phyloP scores from a whole-genome alignment of 129 eudicot genomes.

The Flaveria sonorensis region DNA sequence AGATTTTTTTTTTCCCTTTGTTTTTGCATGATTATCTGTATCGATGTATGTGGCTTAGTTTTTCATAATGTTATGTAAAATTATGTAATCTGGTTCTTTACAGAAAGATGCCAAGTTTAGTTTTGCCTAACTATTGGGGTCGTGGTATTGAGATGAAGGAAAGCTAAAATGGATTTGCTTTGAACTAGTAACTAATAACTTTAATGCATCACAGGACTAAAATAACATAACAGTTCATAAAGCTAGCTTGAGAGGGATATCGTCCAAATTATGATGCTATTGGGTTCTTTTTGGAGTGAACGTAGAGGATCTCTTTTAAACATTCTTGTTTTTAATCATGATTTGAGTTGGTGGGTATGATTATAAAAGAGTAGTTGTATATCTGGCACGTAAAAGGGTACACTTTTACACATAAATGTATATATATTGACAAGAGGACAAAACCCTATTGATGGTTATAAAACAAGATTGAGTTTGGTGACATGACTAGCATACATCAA shows the following conservation, averaged over 20 bases:
- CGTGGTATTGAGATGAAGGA: neutral
- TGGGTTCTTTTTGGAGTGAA: neutral
- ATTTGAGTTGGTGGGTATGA: neutral
- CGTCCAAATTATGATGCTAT: neutral
- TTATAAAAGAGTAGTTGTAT: neutral
- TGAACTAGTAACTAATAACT: neutral
- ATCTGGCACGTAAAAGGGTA: neutral
- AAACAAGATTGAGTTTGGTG: too few species aligned
- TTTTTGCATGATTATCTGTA: conserved; percentile 30
- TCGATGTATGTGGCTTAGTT: conserved; percentile 31
- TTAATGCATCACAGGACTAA: too few species aligned
- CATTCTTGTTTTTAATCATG: neutral
- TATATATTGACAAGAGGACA: neutral
- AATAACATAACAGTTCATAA: neutral
- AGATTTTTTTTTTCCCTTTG: conserved; percentile 7
- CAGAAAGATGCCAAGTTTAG: neutral
- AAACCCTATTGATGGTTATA: neutral
- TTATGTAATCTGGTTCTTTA: conserved; percentile 26
- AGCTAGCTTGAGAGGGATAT: neutral
- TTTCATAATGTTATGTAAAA: conserved; percentile 20
- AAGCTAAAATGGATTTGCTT: neutral
- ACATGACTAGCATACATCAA: too few species aligned
- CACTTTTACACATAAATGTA: too few species aligned
- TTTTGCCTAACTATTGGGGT: neutral
- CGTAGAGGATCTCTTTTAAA: neutral